Conservation (phyloP, 2,329 filamentous ascomycete species). For the Tolypocladium album region DNA sequence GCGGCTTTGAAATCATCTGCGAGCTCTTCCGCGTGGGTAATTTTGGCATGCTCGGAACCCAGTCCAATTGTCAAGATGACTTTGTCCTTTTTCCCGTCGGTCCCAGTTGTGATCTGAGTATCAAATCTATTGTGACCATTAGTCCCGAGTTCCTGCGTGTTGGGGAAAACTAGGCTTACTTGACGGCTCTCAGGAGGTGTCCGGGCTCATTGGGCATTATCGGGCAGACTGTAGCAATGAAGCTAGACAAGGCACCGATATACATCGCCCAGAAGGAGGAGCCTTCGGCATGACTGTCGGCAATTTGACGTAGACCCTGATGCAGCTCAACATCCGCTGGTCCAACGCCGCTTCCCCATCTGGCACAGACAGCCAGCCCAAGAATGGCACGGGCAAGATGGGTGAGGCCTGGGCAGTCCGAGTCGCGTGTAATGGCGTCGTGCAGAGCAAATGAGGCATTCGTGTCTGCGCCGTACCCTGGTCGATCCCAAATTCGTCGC, state of each 20-base stretch:
- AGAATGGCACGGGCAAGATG: constrained; percentile 63
- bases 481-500: constrained; percentile 38
- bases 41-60: constrained; percentile 14
- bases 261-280: constrained; percentile 43
- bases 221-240: constrained; percentile 31
- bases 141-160: not conserved
- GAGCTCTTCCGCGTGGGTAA: constrained; percentile 22
- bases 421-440: constrained; percentile 55
- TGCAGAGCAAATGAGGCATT: constrained; percentile 64
- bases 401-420: constrained; percentile 61
- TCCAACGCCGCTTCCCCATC: constrained; percentile 57
- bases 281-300: constrained; percentile 24
- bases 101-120: not conserved
- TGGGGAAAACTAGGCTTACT: constrained; percentile 21
- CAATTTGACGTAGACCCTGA: constrained; percentile 28
- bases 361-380: constrained; percentile 58
- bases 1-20: constrained; percentile 20
- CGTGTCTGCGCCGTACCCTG: constrained; percentile 35
- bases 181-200: constrained; percentile 24
- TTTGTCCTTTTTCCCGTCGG: constrained; percentile 23
- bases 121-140: constrained; percentile 3
- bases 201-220: constrained; percentile 25
- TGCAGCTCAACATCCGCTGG: constrained; percentile 35
- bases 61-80: constrained; percentile 25
- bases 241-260: constrained; percentile 34